Base-by-base conservation (phyloP, 495 filamentous ascomycete species). In the Penicillium ochrochloron region DNA sequence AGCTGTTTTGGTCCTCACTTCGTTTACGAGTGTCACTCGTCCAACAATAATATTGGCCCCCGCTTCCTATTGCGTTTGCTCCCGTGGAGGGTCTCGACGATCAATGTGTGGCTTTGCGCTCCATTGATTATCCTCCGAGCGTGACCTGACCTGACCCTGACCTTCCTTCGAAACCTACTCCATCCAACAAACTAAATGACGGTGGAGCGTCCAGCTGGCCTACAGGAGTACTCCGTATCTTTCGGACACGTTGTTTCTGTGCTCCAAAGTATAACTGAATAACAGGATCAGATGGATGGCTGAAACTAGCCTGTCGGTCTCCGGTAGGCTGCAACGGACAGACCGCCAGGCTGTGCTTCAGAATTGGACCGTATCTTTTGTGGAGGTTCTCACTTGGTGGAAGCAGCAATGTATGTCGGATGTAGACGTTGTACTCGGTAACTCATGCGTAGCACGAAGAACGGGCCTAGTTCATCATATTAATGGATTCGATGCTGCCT, bases 261-360 rank as follows among this genome's bases (percentile, higher is more conserved):
- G n/a, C 48, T 50, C 27, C 29, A 46, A 41, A 35, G 55, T 54
- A 64, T 52, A 31, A 60, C 23, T 17, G 8, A n/a, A 37, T 42
- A 17, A 23, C 7, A 3, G 31, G 17, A 35, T 27, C 34, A 53
- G 37, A 12, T 33, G 23, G 52, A 55, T 51, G 23, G 21, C 66
- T 70, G 70, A 66, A 70, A 66, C 19, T 48, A 23, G 44, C 67
- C 58, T 72, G 70, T 37, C 65, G 62, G 63, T 63, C 60, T 54
- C 70, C 62, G 44, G 62, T 65, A 65, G 69, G 65, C 65, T 70
- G 60, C 64, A 61, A 61, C 48, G 25, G 17, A 51, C 48, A n/a
- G 44, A 48, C 42, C 19, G n/a, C 42, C 3, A 48, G 44, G 44
- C 44, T 48, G 27, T 52, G 34, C 29, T 33, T 57, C 33, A 17